Conservation (phyloP, 2,329 filamentous ascomycete genomes). For the Fusarium sp. region DNA sequence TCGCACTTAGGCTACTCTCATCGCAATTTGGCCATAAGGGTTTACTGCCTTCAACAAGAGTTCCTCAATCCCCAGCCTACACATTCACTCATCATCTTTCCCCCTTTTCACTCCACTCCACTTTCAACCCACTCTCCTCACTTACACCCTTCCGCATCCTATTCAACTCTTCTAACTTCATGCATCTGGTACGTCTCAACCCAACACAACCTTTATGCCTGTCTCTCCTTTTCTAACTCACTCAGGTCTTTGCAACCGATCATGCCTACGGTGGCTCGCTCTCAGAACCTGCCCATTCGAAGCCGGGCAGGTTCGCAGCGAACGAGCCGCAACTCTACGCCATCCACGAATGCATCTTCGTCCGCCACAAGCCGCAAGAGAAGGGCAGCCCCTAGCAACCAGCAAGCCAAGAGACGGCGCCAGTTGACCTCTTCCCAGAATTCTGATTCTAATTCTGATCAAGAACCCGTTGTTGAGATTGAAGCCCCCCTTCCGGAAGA, state of each 20-base stretch:
- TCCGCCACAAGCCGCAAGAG: not conserved
- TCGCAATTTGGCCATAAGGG: not conserved
- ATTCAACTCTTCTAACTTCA: not conserved
- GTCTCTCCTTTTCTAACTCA: not conserved
- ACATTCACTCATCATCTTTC: not conserved
- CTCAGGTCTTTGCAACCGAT: not conserved
- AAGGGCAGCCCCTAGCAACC: not conserved
- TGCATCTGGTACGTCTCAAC: not conserved
- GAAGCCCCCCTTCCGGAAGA: slow-evolving; percentile 24
- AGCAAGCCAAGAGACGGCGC: slow-evolving; percentile 2
- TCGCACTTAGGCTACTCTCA: not conserved
- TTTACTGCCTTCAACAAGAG: not conserved
- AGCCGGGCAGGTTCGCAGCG: not conserved
- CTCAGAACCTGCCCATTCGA: not conserved
- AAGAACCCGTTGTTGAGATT: not conserved
- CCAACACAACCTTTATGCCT: not conserved
- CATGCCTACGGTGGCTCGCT: not conserved
- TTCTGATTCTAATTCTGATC: not conserved
- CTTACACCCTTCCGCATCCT: not conserved
- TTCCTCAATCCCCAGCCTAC: not conserved
- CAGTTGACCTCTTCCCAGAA: not conserved
- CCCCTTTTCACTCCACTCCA: not conserved
- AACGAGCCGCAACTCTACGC: not conserved
- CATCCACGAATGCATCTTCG: not conserved
- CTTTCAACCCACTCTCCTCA: not conserved